Percentiles rank a stretch among this genome's conserved stretches.
These are phyloP conservation scores for Crithidia fasciculata DNA, from an alignment of 208 protist genomes.

Conservation along the genomic window DNA sequence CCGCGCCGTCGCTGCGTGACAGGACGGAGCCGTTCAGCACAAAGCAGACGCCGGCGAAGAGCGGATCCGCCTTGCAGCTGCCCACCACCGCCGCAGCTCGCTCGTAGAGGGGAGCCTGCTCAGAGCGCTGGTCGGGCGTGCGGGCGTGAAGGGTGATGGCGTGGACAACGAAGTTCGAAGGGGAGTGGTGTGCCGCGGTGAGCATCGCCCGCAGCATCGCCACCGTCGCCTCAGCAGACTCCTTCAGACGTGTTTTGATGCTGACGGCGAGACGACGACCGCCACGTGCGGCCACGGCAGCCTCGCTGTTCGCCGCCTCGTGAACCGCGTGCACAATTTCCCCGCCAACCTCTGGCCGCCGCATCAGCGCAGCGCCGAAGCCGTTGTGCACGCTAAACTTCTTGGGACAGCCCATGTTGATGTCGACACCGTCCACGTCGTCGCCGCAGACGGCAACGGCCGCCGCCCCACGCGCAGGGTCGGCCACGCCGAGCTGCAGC, in stretches of 20 bases:
- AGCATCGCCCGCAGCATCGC: slow-evolving; percentile 73
- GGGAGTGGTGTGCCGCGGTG: slow-evolving; percentile 47
- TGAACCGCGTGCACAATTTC: slow-evolving; percentile 72
- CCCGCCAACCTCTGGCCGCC: slow-evolving; percentile 50
- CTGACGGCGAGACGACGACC: slow-evolving; percentile 60
- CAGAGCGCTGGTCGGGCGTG: slow-evolving; percentile 59
- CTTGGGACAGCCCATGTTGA: slow-evolving; percentile 99
- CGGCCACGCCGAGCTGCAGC: slow-evolving; percentile 94
- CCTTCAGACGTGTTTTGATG: slow-evolving; percentile 80
- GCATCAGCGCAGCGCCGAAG: slow-evolving; percentile 97
- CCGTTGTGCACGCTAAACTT: slow-evolving; percentile 96
- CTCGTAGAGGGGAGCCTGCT: slow-evolving; percentile 63
- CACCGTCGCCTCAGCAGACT: slow-evolving; percentile 55
- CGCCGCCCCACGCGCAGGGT: slow-evolving; percentile 66
- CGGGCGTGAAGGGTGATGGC: slow-evolving; percentile 90
- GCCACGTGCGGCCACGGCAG: slow-evolving; percentile 17
- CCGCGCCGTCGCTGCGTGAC: slow-evolving; percentile 49
- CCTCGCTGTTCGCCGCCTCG: slow-evolving; percentile 41
- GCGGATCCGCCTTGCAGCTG: slow-evolving; percentile 32
- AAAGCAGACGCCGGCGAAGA: slow-evolving; percentile 57
- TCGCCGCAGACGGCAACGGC: slow-evolving; percentile 85
- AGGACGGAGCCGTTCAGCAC: slow-evolving; percentile 72
- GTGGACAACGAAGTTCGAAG: slow-evolving; percentile 47
- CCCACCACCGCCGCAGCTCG: slow-evolving; percentile 54
- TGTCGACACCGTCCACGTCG: slow-evolving; percentile 96